These are phyloP conservation scores for Trichoderma virens DNA, from an alignment of 495 filamentous ascomycete genomes.

Conservation along the genomic window DNA sequence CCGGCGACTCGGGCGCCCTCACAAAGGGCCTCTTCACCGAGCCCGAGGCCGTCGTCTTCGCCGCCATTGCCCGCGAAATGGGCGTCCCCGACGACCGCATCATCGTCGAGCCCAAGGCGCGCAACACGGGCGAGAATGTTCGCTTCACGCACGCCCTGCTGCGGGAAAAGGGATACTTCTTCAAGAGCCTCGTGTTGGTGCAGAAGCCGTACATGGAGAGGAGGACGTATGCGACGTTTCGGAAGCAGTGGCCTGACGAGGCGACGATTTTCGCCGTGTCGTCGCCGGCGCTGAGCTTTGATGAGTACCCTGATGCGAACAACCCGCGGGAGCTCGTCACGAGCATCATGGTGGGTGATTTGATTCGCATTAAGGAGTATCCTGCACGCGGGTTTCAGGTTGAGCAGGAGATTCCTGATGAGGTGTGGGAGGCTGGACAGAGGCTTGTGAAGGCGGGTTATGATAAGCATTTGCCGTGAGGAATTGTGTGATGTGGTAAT, in stretches of 20 bases:
- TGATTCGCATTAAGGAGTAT: slow-evolving; percentile 31
- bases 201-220: slow-evolving; percentile 38
- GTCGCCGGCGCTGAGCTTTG: slow-evolving; percentile 24
- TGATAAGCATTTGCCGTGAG: slow-evolving; percentile 25
- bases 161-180: slow-evolving; percentile 14
- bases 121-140: slow-evolving; percentile 35
- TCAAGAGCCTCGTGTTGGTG: slow-evolving; percentile 23
- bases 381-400: slow-evolving; percentile 29
- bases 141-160: slow-evolving; percentile 29
- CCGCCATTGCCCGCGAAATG: slow-evolving; percentile 22
- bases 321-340: slow-evolving; percentile 29
- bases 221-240: slow-evolving; percentile 31
- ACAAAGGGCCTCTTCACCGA: slow-evolving; percentile 23
- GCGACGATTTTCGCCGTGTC: slow-evolving; percentile 23
- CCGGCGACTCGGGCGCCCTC: slow-evolving; percentile 25
- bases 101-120: slow-evolving; percentile 25
- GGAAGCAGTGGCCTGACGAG: slow-evolving; percentile 30
- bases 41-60: slow-evolving; percentile 31
- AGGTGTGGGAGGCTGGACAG: slow-evolving; percentile 29
- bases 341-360: slow-evolving; percentile 31
- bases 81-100: slow-evolving; percentile 23
- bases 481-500: neutral
- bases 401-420: slow-evolving; percentile 25
- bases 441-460: slow-evolving; percentile 27
- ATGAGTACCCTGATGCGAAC: slow-evolving; percentile 26